Conservation (phyloP, 169 alveolate genomes). For the Neospora caninum region DNA sequence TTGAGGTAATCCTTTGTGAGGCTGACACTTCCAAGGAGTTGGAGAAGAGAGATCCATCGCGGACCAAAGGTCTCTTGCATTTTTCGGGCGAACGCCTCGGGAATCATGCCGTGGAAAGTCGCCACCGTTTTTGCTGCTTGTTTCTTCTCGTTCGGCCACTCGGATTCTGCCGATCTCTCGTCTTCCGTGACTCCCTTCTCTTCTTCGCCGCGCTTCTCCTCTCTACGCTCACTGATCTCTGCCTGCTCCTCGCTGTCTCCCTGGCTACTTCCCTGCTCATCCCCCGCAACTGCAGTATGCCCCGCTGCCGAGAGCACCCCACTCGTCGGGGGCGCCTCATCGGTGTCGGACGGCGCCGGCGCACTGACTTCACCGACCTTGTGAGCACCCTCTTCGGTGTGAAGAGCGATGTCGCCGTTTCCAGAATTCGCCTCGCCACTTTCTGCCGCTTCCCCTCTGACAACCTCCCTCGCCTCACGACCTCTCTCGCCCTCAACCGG, state of each 20-base stretch:
- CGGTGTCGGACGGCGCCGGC: background rate
- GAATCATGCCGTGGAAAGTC: constrained; percentile 4
- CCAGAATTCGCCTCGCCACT: background rate
- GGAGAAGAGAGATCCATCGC: background rate
- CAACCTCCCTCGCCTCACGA: too few relatives aligned
- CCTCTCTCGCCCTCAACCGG: too few relatives aligned
- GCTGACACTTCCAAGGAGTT: background rate
- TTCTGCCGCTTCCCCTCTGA: too few relatives aligned
- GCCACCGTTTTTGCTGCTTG: background rate
- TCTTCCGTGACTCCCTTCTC: background rate
- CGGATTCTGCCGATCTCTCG: background rate
- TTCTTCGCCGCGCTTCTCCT: background rate
- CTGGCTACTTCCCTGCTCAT: background rate
- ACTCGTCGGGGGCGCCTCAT: background rate
- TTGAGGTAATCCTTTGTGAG: background rate
- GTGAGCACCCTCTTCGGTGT: background rate
- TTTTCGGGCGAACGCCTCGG: background rate
- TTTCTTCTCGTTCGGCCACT: background rate
- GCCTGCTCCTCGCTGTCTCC: background rate
- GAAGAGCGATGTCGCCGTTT: background rate
- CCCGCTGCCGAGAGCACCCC: background rate
- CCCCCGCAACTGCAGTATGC: background rate
- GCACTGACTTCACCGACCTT: background rate
- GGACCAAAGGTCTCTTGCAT: constrained; percentile 3
- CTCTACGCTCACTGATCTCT: background rate